These are phyloP conservation scores for Scutellaria baicalensis DNA, from an alignment of 257 asterid species.

Conservation along the genomic window DNA sequence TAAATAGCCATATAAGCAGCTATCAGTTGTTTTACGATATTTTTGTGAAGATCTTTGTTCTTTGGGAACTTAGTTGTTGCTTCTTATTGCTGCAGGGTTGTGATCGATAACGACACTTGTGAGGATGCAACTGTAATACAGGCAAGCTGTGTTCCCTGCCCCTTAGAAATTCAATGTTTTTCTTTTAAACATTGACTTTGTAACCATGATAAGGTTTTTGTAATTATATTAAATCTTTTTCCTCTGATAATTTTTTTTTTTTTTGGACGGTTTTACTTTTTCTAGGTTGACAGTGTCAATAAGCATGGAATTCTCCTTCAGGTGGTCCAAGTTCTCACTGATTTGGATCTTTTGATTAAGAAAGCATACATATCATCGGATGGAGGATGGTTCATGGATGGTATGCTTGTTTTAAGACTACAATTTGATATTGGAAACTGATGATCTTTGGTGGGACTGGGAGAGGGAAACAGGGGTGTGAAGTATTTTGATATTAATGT, in stretches of 20 bases:
- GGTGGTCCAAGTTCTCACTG: constrained; percentile 75
- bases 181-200: background rate
- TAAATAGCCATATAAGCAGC: background rate
- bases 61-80: background rate
- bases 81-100: constrained; percentile 55
- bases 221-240: background rate
- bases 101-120: constrained; percentile 55
- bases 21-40: background rate
- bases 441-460: background rate
- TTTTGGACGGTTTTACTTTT: background rate
- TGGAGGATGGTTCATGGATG: constrained; percentile 91
- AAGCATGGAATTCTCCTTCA: constrained; percentile 71
- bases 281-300: constrained; percentile 68
- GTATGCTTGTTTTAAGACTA: constrained; percentile 22
- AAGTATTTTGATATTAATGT: background rate
- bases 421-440: background rate
- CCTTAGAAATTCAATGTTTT: background rate
- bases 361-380: constrained; percentile 83
- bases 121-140: constrained; percentile 64
- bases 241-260: background rate
- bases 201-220: constrained; percentile 2
- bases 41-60: background rate
- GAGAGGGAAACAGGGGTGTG: background rate
- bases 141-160: constrained; percentile 25
- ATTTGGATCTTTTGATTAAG: constrained; percentile 64